Conservation (phyloP, 768 basidiomycete genomes). For the Rhizopogon roseolus region DNA sequence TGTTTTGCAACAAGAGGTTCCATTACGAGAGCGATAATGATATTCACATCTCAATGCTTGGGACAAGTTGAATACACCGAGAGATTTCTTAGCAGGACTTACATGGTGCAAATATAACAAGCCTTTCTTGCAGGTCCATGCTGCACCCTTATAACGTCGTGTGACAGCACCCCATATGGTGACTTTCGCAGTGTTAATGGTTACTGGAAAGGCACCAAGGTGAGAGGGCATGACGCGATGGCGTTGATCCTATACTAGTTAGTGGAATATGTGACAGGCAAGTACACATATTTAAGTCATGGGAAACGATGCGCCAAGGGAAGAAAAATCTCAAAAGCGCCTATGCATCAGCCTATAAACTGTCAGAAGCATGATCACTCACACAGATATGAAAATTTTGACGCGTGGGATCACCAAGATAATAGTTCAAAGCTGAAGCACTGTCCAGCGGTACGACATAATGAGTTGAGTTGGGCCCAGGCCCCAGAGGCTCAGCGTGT, state of each 20-base stretch:
- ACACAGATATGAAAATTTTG: too few species aligned
- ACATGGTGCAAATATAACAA: not conserved
- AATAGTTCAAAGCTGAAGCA: too few species aligned
- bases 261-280: not conserved
- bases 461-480: too few species aligned
- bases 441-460: too few species aligned
- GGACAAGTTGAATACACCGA: not conserved
- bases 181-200: not conserved
- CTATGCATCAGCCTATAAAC: too few species aligned
- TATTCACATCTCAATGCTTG: not conserved
- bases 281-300: not conserved
- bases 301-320: not conserved
- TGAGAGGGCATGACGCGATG: not conserved
- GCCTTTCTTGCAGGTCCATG: not conserved
- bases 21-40: too few species aligned
- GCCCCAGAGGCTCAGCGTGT: too few species aligned
- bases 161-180: not conserved
- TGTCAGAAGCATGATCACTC: too few species aligned
- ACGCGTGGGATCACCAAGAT: too few species aligned
- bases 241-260: not conserved
- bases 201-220: not conserved
- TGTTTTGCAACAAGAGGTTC: too few species aligned
- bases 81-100: not conserved
- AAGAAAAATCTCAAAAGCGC: too few species aligned
- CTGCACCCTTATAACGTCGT: not conserved